phyloP scores from a whole-genome alignment of 768 basidiomycete genomes.

The Tephrocybe sp. region DNA sequence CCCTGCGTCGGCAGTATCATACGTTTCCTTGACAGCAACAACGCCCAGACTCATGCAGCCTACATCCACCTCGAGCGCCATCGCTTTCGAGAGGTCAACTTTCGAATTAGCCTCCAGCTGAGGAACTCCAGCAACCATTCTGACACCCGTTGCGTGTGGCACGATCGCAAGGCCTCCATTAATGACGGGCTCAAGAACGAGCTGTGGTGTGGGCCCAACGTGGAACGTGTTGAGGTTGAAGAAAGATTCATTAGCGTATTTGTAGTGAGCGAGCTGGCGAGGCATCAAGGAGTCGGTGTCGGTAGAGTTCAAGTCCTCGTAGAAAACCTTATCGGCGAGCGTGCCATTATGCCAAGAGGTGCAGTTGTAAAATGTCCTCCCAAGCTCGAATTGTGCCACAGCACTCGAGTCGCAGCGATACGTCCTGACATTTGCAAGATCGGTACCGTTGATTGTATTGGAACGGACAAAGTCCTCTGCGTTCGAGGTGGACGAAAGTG shows the following conservation, averaged over 20 bases:
- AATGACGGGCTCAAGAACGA: constrained; percentile 6
- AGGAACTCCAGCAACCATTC: constrained; percentile 18
- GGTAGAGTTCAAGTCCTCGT: constrained; percentile 18
- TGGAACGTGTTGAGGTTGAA: constrained; percentile 16
- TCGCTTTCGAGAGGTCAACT: constrained; percentile 15
- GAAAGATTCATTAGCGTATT: background rate
- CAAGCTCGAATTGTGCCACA: background rate
- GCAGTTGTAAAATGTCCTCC: constrained; percentile 15
- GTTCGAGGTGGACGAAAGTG: constrained; percentile 10
- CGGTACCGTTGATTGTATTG: constrained; percentile 15
- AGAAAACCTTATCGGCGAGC: constrained; percentile 17
- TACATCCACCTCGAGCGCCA: constrained; percentile 19
- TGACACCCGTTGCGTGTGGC: constrained; percentile 16
- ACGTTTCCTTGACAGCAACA: background rate
- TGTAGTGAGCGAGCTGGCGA: too few species aligned
- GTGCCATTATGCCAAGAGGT: constrained; percentile 22
- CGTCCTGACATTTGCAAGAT: constrained; percentile 8
- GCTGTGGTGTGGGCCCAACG: constrained; percentile 12
- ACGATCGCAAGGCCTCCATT: constrained; percentile 15
- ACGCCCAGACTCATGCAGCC: constrained; percentile 19
- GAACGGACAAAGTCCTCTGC: constrained; percentile 10
- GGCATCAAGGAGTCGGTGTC: constrained; percentile 24
- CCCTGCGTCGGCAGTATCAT: background rate
- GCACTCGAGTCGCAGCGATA: constrained; percentile 11
- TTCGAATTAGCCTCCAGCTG: constrained; percentile 9